phyloP scores from a whole-genome alignment of 1,139 yeast genomes.

The Diutina neorugosa region DNA sequence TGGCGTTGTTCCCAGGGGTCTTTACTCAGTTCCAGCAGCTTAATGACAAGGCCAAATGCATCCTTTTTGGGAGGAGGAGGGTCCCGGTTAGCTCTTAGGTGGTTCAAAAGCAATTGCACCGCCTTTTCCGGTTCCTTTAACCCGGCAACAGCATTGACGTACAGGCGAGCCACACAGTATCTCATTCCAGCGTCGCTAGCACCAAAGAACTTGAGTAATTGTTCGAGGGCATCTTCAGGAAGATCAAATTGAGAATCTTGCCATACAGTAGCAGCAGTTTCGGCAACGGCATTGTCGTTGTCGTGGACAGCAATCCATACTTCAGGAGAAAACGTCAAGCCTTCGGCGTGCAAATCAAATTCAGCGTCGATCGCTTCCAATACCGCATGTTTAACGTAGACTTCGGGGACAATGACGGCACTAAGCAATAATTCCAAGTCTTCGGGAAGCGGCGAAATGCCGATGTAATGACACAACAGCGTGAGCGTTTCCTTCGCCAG shows the following conservation, averaged over 20 bases:
- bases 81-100: constrained; percentile 47
- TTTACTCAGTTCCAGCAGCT: constrained; percentile 43
- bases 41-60: constrained; percentile 66
- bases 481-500: constrained; percentile 61
- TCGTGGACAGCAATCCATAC: constrained; percentile 75
- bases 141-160: constrained; percentile 21
- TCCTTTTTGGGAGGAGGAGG: constrained; percentile 75
- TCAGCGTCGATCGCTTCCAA: constrained; percentile 82
- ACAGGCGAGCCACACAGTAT: constrained; percentile 51
- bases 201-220: constrained; percentile 39
- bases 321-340: constrained; percentile 40
- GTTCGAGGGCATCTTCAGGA: constrained; percentile 24
- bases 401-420: constrained; percentile 49
- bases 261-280: constrained; percentile 76
- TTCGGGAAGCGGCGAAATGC: constrained; percentile 6
- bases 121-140: constrained; percentile 16
- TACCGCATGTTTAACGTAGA: constrained; percentile 65
- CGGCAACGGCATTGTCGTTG: constrained; percentile 49
- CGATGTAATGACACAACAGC: constrained; percentile 1
- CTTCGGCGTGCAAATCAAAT: constrained; percentile 51
- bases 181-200: constrained; percentile 52
- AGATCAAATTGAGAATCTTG: constrained; percentile 52
- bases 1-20: constrained; percentile 82
- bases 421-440: constrained; percentile 53
- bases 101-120: constrained; percentile 34